A percentile compares a stretch with the other conserved stretches of the same genome.
Conservation (phyloP, 1,284 basidiomycete genomes). For the Trametes hirsuta region DNA sequence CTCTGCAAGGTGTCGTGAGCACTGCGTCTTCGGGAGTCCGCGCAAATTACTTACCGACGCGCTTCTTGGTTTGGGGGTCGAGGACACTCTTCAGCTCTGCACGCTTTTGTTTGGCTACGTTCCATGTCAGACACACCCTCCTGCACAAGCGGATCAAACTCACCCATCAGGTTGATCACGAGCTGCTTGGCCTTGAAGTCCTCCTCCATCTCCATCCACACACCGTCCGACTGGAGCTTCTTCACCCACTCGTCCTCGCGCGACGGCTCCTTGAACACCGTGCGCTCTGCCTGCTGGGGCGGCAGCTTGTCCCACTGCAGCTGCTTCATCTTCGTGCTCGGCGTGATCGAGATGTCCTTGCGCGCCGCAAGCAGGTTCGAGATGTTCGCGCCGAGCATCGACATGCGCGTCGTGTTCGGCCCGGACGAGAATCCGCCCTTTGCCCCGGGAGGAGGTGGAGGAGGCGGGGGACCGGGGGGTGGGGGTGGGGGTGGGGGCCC, state of each 20-base stretch:
- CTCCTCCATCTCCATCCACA: constrained; percentile 97
- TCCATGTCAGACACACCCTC: constrained; percentile 19
- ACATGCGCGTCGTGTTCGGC: constrained; percentile 55
- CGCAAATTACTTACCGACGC: constrained; percentile 66
- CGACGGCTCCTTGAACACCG: constrained; percentile 79
- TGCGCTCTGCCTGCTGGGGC: constrained; percentile 81
- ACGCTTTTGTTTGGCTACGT: constrained; percentile 73
- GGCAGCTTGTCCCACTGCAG: constrained; percentile 98
- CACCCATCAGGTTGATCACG: constrained; percentile 82
- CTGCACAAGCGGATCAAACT: constrained; percentile 24
- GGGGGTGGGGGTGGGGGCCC: constrained; percentile 39
- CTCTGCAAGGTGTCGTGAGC: constrained; percentile 49
- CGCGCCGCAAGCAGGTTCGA: constrained; percentile 61
- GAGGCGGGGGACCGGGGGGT: constrained; percentile 35
- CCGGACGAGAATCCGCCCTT: constrained; percentile 45
- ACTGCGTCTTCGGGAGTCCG: neutral
- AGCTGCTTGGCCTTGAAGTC: constrained; percentile 98
- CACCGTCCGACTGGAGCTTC: constrained; percentile 81
- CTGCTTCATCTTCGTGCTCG: constrained; percentile 95
- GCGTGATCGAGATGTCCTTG: constrained; percentile 87
- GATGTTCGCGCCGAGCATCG: constrained; percentile 62
- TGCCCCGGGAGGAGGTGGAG: constrained; percentile 44
- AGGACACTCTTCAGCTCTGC: constrained; percentile 92
- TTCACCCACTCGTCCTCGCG: constrained; percentile 79
- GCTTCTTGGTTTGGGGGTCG: constrained; percentile 87